Evolutionary conservation across 768 basidiomycete species (phyloP).

Genomic region (Boletus rex-veris): DNA sequence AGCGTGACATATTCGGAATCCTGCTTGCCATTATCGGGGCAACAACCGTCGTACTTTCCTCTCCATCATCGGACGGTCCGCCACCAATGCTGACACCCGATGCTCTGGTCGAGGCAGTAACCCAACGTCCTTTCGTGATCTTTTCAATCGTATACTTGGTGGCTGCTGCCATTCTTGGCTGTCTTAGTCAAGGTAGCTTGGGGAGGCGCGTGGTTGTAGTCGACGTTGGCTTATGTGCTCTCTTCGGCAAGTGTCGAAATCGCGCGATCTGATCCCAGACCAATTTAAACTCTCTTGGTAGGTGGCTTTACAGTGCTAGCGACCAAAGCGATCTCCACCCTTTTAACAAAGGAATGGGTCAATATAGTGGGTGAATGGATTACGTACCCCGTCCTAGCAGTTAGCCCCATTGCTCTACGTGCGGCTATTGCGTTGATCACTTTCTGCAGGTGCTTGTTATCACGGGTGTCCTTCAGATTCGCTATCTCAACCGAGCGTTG

Average conservation of each 20-base stretch:
- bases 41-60: constrained; percentile 84
- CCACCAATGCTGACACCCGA: constrained; percentile 55
- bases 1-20: constrained; percentile 81
- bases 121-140: constrained; percentile 67
- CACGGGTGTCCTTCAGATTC: constrained; percentile 82
- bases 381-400: constrained; percentile 74
- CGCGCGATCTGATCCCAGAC: neutral
- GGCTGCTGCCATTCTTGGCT: constrained; percentile 53
- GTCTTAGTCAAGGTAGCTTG: constrained; percentile 58
- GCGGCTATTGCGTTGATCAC: constrained; percentile 7
- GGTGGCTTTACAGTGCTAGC: constrained; percentile 94
- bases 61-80: constrained; percentile 66
- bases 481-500: constrained; percentile 80
- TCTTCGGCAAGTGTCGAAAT: constrained; percentile 54
- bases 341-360: constrained; percentile 76
- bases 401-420: constrained; percentile 33
- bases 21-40: constrained; percentile 82
- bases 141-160: constrained; percentile 66
- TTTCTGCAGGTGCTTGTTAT: constrained; percentile 53
- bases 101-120: constrained; percentile 64
- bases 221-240: constrained; percentile 84
- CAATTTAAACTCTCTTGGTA: constrained; percentile 23
- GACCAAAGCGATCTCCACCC: constrained; percentile 87
- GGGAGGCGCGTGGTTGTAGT: constrained; percentile 74
- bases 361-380: constrained; percentile 77